These are phyloP conservation scores for Micractinium sp. DNA, from an alignment of 139 green algal genomes.

Conservation along the genomic window DNA sequence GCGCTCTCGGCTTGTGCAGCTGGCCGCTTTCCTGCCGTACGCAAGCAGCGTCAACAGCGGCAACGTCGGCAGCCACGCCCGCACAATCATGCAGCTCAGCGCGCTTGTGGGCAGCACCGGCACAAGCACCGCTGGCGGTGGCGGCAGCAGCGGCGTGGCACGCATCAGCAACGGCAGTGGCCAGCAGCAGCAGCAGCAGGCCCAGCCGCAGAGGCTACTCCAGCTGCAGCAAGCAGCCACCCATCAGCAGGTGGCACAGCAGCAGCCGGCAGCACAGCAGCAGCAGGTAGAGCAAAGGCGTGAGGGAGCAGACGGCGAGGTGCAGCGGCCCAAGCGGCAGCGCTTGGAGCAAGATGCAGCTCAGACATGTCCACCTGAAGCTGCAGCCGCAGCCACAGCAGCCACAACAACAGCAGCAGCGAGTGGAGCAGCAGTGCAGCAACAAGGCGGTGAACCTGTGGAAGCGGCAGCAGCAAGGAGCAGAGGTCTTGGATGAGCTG, in stretches of 20 bases:
- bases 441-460: too few species aligned
- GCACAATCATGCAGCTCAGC: constrained; percentile 24
- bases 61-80: constrained; percentile 30
- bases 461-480: too few species aligned
- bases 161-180: background rate
- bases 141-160: background rate
- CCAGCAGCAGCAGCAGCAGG: background rate
- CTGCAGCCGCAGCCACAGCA: background rate
- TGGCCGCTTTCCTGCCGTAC: constrained; percentile 17
- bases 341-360: background rate
- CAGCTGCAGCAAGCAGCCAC: background rate
- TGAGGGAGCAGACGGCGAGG: background rate
- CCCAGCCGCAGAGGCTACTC: background rate
- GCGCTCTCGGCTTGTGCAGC: constrained; percentile 17
- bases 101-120: constrained; percentile 6
- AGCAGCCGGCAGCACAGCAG: background rate
- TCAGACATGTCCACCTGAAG: background rate
- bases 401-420: background rate
- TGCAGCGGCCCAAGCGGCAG: background rate
- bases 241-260: too few species aligned
- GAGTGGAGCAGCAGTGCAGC: background rate
- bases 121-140: background rate
- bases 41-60: background rate
- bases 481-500: too few species aligned
- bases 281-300: background rate